Base-by-base conservation (phyloP, 768 basidiomycete species). In the Termitomyces sp. region DNA sequence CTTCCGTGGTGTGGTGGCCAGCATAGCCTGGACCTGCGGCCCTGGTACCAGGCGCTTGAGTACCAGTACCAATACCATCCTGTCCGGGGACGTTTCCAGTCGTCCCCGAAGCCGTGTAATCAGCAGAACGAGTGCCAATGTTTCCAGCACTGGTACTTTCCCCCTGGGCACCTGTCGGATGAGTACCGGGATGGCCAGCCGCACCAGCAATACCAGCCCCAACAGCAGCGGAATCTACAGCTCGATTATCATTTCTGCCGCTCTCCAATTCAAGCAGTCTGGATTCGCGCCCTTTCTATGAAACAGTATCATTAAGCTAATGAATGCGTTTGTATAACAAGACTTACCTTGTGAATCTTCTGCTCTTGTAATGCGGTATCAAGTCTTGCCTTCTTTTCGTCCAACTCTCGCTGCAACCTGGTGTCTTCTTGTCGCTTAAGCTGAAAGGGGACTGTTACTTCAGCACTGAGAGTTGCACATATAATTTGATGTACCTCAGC, bases 381-480 rank as follows among this genome's bases (percentile, higher is more conserved):
- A 4, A 73, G 61, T 15, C 66, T 67, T 24, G 60, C 58, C 46
- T 71, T 67, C 60, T 73, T 73, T 11, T 50, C 39, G 20, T 71
- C 56, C 7, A 75, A 15, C 12, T 64, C 65, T 22, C 65, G 59
- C 46, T 72, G 62, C 0, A 71, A 20, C 42, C 65, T 69, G 5
- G 55, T 59, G 36, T 67, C 65, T 45, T 68, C 55, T 52, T 63
- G 59, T 22, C 62, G 63, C 54, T 66, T 65, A 22, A 66, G 58
- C 61, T 61, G 32, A 40, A 35, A 36, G 7, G n/a, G 39, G 22
- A 7, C 1, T 24, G n/a, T 39, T 39, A 13, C 8, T 11, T 46
- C 6, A 11, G 7, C 2, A 16, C 11, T 40, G 20, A 32, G 33
- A 53, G 13, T 12, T 4, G 2, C 24, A 32, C 3, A 24, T 1